These are phyloP conservation scores for Ganoderma boninense DNA, from an alignment of 1,284 basidiomycete species.

Conservation along the genomic window DNA sequence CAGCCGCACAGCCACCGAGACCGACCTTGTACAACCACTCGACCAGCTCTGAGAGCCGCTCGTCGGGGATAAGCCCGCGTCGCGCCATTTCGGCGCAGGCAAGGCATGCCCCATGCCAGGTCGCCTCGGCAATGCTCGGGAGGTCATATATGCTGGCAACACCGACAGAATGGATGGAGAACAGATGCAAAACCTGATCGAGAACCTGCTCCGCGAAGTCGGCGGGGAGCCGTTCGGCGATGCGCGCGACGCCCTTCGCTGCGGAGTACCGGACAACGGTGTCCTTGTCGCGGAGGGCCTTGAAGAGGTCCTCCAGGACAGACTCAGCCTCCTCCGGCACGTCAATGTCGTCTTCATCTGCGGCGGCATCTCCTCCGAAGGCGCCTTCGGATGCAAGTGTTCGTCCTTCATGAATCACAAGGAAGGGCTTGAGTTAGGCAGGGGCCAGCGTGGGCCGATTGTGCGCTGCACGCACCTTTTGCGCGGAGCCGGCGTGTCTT, in stretches of 20 bases:
- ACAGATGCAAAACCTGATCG: conserved; percentile 78
- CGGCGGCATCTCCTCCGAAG: not conserved
- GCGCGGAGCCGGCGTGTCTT: conserved; percentile 45
- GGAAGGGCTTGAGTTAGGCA: not conserved
- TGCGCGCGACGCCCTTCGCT: conserved; percentile 91
- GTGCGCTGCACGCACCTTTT: conserved; percentile 48
- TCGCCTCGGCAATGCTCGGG: conserved; percentile 80
- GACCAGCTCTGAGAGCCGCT: conserved; percentile 69
- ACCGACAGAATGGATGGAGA: conserved; percentile 70
- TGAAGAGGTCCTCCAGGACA: conserved; percentile 80
- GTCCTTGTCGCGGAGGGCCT: conserved; percentile 89
- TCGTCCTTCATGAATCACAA: conserved; percentile 26
- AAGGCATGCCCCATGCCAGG: conserved; percentile 96
- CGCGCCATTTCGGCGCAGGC: conserved; percentile 94
- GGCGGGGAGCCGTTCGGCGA: conserved; percentile 82
- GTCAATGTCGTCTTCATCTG: conserved; percentile 63
- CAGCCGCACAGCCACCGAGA: conserved; percentile 18
- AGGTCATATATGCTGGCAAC: conserved; percentile 74
- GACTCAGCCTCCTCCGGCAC: conserved; percentile 85
- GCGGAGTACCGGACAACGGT: conserved; percentile 96
- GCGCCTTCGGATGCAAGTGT: conserved; percentile 21
- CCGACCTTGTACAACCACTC: conserved; percentile 83
- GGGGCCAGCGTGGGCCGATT: not conserved
- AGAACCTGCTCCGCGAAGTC: conserved; percentile 85
- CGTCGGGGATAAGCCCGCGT: conserved; percentile 72